Base-by-base conservation (phyloP, 2,329 filamentous ascomycete genomes). In the Penicillium palitans region DNA sequence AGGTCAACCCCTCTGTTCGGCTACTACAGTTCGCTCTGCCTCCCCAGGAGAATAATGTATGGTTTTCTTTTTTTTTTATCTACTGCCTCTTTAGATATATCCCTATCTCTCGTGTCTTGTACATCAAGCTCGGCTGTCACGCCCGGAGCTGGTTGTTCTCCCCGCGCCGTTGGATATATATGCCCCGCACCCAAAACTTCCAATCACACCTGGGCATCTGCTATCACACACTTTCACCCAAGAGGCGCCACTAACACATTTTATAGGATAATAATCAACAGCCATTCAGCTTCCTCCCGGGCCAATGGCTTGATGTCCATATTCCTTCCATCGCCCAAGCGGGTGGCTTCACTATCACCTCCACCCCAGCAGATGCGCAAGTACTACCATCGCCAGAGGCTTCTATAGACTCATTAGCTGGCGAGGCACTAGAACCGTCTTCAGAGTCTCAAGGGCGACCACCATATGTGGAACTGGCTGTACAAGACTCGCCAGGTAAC, bases 281-380 rank as follows among this genome's bases (percentile, higher is more conserved):
- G 57, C 61, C 68, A 59, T 70, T 76, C 44, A 73, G 90, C 82
- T 96, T 95, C 75, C 81, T 87, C 6, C 86, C 92, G 6, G 92
- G 92, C 54, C 92, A 96, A 80, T 96, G 91, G 90, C 82, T 96
- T 56, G 92, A 96, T 72, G 87, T 91, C 7, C 88, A 89, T 72
- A 83, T 91, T 53, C 91, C 92, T 1, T 80, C 79, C 39, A 77
- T 90, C 45, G 68, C 82, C 44, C 86, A 88, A 71, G 87, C 90
- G 4, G 92, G 92, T 35, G 92, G 92, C 58, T 96, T 96, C 79
- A 96, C 91, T 42, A 89, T 96, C 63, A 93, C 91, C 7, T 95
- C 90, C 1, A 78, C 88, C 0, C 91, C 91, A 0, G 82, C 81
- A 42, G 77, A 81, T 55, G 82, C 84, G 3, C 60, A 73, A 71